A percentile compares a stretch with the other conserved stretches of the same genome.
phyloP scores from a whole-genome alignment of 106 monocot genomes.

The Ottelia alismoides region DNA sequence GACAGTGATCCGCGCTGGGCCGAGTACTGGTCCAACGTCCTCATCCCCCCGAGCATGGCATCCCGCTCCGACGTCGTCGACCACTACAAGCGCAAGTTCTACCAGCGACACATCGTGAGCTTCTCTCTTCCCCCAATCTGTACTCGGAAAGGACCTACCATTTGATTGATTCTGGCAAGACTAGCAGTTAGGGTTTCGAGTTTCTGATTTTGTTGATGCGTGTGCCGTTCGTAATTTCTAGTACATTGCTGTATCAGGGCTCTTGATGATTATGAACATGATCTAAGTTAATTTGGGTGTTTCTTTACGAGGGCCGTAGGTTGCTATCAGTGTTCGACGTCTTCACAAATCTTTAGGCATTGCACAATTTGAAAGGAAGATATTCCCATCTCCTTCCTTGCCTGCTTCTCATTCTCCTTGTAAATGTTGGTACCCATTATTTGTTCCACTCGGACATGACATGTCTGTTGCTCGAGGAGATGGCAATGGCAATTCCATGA shows the following conservation, averaged over 20 bases:
- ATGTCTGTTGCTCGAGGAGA: no score
- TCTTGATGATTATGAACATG: not conserved
- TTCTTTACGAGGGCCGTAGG: not conserved
- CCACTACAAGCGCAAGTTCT: constrained; percentile 99
- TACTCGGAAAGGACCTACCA: not conserved
- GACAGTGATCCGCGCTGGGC: constrained; percentile 76
- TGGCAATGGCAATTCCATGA: no score
- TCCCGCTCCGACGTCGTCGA: constrained; percentile 67
- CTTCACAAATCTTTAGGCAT: not conserved
- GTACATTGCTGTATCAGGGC: not conserved
- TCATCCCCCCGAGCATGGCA: constrained; percentile 68
- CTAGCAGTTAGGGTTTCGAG: not conserved
- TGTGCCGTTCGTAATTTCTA: not conserved
- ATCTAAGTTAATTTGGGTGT: not conserved
- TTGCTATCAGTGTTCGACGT: not conserved
- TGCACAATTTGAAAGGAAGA: not conserved
- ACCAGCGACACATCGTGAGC: constrained; percentile 71
- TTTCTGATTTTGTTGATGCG: not conserved
- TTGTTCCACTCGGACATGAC: no score
- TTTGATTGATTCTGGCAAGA: not conserved
- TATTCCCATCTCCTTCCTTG: not conserved
- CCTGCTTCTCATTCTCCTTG: not conserved
- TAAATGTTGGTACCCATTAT: not conserved
- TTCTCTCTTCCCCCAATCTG: not conserved
- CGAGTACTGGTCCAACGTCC: constrained; percentile 91